A percentile compares a stretch with the other conserved stretches of the same genome.
These are phyloP conservation scores for Phytophthora meadii DNA, from an alignment of 352 stramenopile species.

Conservation along the genomic window DNA sequence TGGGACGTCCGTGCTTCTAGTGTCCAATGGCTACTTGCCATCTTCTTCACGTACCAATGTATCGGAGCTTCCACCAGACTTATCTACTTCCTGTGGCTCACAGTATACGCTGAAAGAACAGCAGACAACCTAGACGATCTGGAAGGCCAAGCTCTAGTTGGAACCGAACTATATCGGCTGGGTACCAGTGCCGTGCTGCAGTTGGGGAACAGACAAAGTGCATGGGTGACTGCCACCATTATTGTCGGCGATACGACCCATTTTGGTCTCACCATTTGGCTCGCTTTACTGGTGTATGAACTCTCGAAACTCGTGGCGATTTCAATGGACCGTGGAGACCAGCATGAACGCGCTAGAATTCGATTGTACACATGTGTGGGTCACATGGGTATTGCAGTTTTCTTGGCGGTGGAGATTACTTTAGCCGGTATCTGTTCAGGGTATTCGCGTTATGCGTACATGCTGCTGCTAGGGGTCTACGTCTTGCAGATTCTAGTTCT, in stretches of 20 bases:
- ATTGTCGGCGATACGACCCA: constrained; percentile 37
- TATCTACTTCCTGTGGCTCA: constrained; percentile 37
- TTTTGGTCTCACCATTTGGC: constrained; percentile 44
- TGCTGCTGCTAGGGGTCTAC: constrained; percentile 34
- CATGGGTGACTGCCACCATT: constrained; percentile 37
- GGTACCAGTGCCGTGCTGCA: constrained; percentile 38
- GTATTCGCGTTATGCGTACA: constrained; percentile 43
- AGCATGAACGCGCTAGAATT: constrained; percentile 41
- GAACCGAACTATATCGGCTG: constrained; percentile 38
- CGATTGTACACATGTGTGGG: constrained; percentile 35
- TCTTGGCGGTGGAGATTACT: constrained; percentile 26
- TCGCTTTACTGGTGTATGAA: constrained; percentile 51
- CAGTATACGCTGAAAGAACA: not conserved
- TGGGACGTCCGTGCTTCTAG: constrained; percentile 39
- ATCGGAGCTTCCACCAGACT: constrained; percentile 23
- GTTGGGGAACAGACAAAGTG: constrained; percentile 21
- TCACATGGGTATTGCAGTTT: constrained; percentile 29
- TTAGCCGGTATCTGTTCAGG: constrained; percentile 29
- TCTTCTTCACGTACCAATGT: constrained; percentile 42
- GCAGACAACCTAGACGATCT: constrained; percentile 5
- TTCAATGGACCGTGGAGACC: constrained; percentile 49
- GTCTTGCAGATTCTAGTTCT: constrained; percentile 38
- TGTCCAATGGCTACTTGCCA: constrained; percentile 33
- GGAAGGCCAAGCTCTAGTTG: constrained; percentile 13
- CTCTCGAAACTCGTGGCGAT: constrained; percentile 41